Base-by-base conservation (phyloP, 2,329 filamentous ascomycete species). In the Sporothrix protearum region DNA sequence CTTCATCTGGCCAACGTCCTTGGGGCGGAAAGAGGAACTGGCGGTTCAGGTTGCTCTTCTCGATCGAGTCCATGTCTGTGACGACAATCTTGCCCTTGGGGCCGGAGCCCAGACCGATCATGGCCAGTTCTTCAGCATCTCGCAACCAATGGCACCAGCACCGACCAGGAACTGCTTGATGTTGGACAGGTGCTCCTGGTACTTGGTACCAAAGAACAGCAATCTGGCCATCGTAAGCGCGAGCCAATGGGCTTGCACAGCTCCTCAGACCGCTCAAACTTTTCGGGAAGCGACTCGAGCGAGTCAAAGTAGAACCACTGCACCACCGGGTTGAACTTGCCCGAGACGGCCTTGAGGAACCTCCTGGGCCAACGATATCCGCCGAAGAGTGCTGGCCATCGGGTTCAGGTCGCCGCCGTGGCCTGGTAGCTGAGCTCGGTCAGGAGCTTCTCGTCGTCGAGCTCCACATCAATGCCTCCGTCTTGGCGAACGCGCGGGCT, bases 121-220 rank as follows among this genome's bases (percentile, higher is more conserved):
- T 96, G 47, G 96, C 95, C 96, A 99, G 81, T 98, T 98, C 88
- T 99, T 99, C 76, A 99, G 84, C 92, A 98, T 99, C 80, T 99
- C 96, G 78, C 96, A 99, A 61, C 96, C 96, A 80, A 99, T 99
- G 74, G 96, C 96, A 77, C 96, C 96, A 63, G 96, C 93, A 76
- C 96, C 96, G 72, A 99, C 96, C 71, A 99, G 86, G 84, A 99
- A 99, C 77, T 98, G 89, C 78, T 91, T 96, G 73, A 96, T 82
- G 77, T 97, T 97, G 73, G 91, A 88, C 76, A 99, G 87, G 85
- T 97, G 97, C 68, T 97, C 91, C 81, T 99, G 96, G 81, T 91
- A 99, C 74, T 97, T 92, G 77, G 88, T 91, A 74, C 96, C 96
- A 76, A 99, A 97, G 0, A 99, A 99, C 96, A 2, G 93, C 95